Evolutionary conservation across 768 basidiomycete species (phyloP), one percentile per base, ranked within the genome.

Genomic region (Leccinum obscurum): DNA sequence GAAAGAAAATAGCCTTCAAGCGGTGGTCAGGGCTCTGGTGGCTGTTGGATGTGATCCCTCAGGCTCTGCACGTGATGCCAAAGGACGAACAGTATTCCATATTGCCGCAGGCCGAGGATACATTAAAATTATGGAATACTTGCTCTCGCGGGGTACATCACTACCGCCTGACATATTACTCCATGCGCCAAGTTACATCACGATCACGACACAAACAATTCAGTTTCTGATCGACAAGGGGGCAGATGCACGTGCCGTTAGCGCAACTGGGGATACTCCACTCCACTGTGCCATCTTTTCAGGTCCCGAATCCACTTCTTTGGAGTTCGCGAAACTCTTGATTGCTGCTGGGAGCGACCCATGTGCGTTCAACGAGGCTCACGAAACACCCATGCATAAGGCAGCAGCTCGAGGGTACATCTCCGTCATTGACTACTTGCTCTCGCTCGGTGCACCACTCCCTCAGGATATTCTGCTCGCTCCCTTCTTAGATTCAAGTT

Each of bases 151-250:
- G 32, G 32, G 10, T 32, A 32, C 2, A 32, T 4, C 32, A 32
- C 32, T 32, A 32, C 32, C 32, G 10, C 32, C 32, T 32, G 32
- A 32, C 1, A 32, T 32, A 10, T 32, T 32, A 32, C 32, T 32
- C 32, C 10, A 32, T 32, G 3, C 3, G 32, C 3, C 9, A 28
- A 28, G 28, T 32, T 10, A 32, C 32, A 3, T 0, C 1, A 2
- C 0, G 32, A 32, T 2, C 32, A 32, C 10, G 10, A 32, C 32
- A 32, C 32, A 32, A 9, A 4, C 32, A 2, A 32, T 9, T 32
- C 9, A 41, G 4, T 55, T 58, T 20, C 24, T 66, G 24, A 26
- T 66, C 17, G 4, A 32, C 10, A 55, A 49, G 4, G 64, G 62
- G 1, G 57, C 50, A 8, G 35, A 62, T 14, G 3, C 59, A 0